Base-by-base conservation (phyloP, 495 filamentous ascomycete genomes). In the Hypomontagnella monticulosa region DNA sequence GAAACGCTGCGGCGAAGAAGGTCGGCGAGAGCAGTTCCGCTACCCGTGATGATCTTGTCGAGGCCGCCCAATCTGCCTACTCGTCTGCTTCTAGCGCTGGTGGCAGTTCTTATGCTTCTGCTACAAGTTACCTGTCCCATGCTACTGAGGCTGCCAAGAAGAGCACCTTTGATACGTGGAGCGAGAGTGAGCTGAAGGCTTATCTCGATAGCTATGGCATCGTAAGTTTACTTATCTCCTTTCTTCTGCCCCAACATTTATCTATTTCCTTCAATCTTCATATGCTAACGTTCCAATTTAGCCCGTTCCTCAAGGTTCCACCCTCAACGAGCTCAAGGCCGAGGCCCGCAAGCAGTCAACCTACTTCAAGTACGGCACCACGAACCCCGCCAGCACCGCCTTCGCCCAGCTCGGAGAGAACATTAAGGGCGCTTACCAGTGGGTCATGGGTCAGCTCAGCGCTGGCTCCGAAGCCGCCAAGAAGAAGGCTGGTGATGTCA, bases 201-300 rank as follows among this genome's bases (percentile, higher is more conserved):
- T 94, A 93, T 63, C 83, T 94, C 10, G 91, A 94, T 73, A 89
- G 87, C 48, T 94, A 93, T 69, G 91, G 91, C 37, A 81, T 94
- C 4, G 77, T 78, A 70, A 67, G 77, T 72, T 38, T 2, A 27
- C 6, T 15, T 34, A 7, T 20, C 4, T 10, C 42, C 41, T 30
- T n/a, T 52, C 37, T 41, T 18, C 8, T 16, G 0, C 46, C 20
- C 37, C 7, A 14, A 14, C 27, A 27, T 41, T 1, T 6, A 27
- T 3, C 23, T 6, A 6, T 6, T 34, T 51, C 2, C 4, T 46
- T 34, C 61, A 34, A 56, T 37, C 20, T 5, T 23, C 10, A 1
- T 12, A 11, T 53, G 57, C 85, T 33, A 88, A 76, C 48, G 73
- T 47, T 73, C 84, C 34, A 89, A 90, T 40, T 57, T 62, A 88